Percentiles rank a stretch among this genome's conserved stretches.
Evolutionary conservation across 177 flowering plant species (phyloP).

Genomic region (Vitis hybrid): DNA sequence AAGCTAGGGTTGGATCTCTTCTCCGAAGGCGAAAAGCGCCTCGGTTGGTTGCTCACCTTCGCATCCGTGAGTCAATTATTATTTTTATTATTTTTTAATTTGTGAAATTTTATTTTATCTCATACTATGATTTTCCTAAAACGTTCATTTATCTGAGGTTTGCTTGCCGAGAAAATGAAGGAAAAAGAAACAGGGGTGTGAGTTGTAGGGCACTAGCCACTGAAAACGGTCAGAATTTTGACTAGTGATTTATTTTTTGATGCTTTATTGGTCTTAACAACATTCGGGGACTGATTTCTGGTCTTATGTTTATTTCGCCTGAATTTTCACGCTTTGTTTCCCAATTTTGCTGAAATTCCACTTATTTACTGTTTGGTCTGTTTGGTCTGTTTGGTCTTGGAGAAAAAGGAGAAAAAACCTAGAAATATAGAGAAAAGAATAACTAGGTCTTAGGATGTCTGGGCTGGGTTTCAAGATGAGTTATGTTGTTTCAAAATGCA

Average conservation of each 20-base stretch:
- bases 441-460: too few species aligned
- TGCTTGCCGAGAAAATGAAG: background rate
- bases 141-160: background rate
- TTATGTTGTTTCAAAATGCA: too few species aligned
- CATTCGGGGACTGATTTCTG: too few species aligned
- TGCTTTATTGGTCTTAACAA: too few species aligned
- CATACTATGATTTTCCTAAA: background rate
- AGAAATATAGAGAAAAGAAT: too few species aligned
- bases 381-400: background rate
- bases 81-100: background rate
- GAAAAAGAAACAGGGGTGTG: too few species aligned
- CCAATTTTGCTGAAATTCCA: background rate
- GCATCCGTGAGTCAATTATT: slow-evolving; percentile 59
- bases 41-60: slow-evolving; percentile 84
- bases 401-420: background rate
- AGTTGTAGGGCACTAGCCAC: too few species aligned
- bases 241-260: too few species aligned
- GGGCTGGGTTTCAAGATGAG: too few species aligned
- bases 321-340: background rate
- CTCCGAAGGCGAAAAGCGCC: slow-evolving; percentile 84
- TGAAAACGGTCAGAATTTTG: too few species aligned
- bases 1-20: slow-evolving; percentile 84
- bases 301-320: background rate
- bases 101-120: background rate
- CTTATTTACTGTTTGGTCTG: background rate